These are phyloP conservation scores for Mortierella sp. DNA, from an alignment of 371 early-diverging fungal genomes.

Conservation along the genomic window DNA sequence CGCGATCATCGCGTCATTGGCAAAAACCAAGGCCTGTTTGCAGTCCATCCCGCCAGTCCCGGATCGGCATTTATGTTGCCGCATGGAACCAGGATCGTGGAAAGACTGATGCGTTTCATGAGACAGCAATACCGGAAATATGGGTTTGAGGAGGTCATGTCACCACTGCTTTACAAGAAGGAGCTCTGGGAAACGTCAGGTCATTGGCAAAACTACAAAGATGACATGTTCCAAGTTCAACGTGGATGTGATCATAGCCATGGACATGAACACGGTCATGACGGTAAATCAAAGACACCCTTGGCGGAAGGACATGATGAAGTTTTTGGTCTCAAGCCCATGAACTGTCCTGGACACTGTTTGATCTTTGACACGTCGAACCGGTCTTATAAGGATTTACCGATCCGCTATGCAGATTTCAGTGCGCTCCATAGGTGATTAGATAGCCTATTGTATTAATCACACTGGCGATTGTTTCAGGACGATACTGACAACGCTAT, in stretches of 20 bases:
- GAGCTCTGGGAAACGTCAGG: constrained; percentile 97
- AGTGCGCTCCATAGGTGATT: constrained; percentile 88
- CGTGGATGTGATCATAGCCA: constrained; percentile 58
- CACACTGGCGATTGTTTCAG: neutral
- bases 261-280: constrained; percentile 55
- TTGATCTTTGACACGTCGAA: constrained; percentile 88
- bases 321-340: constrained; percentile 92
- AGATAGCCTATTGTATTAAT: neutral
- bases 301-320: constrained; percentile 64
- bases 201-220: constrained; percentile 96
- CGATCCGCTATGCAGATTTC: constrained; percentile 95
- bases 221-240: constrained; percentile 74
- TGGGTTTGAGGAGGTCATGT: constrained; percentile 96
- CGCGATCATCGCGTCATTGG: constrained; percentile 99
- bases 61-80: constrained; percentile 97
- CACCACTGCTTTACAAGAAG: constrained; percentile 95
- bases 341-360: constrained; percentile 99
- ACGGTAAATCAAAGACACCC: constrained; percentile 17
- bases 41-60: constrained; percentile 87
- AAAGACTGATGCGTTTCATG: constrained; percentile 78
- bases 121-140: constrained; percentile 86
- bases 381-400: constrained; percentile 93
- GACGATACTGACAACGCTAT: neutral
- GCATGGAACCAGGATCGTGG: constrained; percentile 92
- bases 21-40: constrained; percentile 66